A percentile compares a stretch with the other conserved stretches of the same genome.
These are phyloP conservation scores for Microascus cirrosus DNA, from an alignment of 2,329 filamentous ascomycete genomes.

Conservation along the genomic window DNA sequence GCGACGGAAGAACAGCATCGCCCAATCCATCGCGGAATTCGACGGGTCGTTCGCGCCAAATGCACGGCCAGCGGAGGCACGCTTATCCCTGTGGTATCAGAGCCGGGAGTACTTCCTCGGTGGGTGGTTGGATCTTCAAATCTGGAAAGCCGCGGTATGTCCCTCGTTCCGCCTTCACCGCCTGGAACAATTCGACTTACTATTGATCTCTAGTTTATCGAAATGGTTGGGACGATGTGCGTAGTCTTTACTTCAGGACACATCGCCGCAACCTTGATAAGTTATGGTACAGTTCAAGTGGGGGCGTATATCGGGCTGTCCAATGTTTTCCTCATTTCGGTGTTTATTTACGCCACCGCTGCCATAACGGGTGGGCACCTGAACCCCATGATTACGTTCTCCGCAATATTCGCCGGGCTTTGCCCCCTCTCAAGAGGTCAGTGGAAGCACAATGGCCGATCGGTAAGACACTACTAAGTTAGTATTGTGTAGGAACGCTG, in stretches of 20 bases:
- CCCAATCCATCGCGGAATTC: neutral
- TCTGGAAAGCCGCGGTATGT: neutral
- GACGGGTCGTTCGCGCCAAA: neutral
- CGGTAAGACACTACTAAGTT: neutral
- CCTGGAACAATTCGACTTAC: neutral
- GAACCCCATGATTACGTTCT: slow-evolving; percentile 40
- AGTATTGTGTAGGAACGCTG: slow-evolving; percentile 19
- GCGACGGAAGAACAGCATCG: too few relatives aligned
- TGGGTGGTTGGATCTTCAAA: neutral
- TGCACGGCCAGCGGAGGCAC: too few relatives aligned
- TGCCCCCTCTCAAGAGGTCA: slow-evolving; percentile 30
- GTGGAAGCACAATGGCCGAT: neutral
- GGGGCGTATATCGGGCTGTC: slow-evolving; percentile 22
- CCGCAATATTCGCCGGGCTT: slow-evolving; percentile 36
- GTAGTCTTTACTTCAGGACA: slow-evolving; percentile 17
- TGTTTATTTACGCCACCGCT: slow-evolving; percentile 37
- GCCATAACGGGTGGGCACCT: slow-evolving; percentile 39
- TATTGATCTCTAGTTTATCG: neutral
- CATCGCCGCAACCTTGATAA: slow-evolving; percentile 16
- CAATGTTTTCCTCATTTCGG: slow-evolving; percentile 26
- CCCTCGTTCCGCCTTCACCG: neutral
- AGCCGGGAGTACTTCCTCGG: neutral
- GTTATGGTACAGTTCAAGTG: slow-evolving; percentile 14
- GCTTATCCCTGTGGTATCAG: neutral
- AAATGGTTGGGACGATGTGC: neutral